Percentiles rank a stretch among this genome's conserved stretches.
phyloP scores from a whole-genome alignment of 2,329 filamentous ascomycete species.

The Xylariales sp. region DNA sequence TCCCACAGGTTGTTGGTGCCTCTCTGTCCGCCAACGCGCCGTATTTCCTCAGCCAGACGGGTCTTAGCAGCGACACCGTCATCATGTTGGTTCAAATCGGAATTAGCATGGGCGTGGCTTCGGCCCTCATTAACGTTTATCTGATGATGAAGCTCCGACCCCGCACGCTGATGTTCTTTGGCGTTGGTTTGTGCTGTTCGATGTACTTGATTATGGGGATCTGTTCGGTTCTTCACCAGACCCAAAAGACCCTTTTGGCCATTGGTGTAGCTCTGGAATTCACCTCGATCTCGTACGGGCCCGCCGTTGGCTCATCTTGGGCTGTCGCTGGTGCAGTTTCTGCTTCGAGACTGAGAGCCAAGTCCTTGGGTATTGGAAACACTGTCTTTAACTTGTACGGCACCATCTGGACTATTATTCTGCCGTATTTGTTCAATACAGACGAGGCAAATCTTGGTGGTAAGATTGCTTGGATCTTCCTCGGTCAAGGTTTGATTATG shows the following conservation, averaged over 20 bases:
- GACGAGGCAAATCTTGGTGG: background rate
- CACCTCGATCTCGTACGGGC: background rate
- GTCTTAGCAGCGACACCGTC: background rate
- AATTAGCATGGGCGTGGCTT: conserved; percentile 10
- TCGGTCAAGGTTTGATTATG: background rate
- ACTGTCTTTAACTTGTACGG: background rate
- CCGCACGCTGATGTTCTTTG: conserved; percentile 15
- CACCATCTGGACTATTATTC: background rate
- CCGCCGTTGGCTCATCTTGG: conserved; percentile 7
- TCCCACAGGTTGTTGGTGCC: background rate
- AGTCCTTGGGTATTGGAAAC: background rate
- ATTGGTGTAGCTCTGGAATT: background rate
- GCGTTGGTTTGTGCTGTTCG: conserved; percentile 11
- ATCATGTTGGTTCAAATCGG: background rate
- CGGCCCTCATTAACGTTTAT: conserved; percentile 14
- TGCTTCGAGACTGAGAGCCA: background rate
- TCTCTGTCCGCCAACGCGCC: background rate
- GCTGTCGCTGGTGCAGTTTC: background rate
- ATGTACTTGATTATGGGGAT: conserved; percentile 18
- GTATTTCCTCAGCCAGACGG: background rate
- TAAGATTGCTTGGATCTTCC: background rate
- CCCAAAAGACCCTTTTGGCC: background rate
- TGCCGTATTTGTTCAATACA: background rate
- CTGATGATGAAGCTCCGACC: conserved; percentile 15
- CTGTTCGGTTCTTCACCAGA: conserved; percentile 2